These are phyloP conservation scores for Amanita subjunquillea DNA, from an alignment of 768 basidiomycete genomes.

Conservation along the genomic window DNA sequence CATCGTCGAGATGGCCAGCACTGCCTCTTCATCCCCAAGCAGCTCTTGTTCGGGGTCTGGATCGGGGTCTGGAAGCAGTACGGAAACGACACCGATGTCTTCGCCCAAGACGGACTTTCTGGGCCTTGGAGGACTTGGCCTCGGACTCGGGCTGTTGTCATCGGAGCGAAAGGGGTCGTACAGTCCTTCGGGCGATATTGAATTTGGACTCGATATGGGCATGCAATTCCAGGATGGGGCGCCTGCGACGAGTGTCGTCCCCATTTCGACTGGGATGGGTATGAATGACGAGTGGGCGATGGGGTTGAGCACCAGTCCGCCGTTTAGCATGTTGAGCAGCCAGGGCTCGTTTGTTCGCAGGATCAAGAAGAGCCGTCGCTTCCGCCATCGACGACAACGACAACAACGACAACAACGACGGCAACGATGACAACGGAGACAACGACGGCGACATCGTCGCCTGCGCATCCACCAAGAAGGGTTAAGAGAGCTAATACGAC, in stretches of 20 bases:
- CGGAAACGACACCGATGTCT: slow-evolving; percentile 1
- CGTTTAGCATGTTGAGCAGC: slow-evolving; percentile 17
- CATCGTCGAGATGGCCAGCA: background rate
- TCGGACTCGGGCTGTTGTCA: background rate
- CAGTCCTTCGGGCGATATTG: background rate
- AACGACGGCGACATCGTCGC: background rate
- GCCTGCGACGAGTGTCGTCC: background rate
- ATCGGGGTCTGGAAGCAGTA: slow-evolving; percentile 1
- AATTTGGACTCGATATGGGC: slow-evolving; percentile 2
- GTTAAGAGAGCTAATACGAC: background rate
- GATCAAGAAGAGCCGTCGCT: background rate
- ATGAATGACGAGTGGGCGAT: background rate
- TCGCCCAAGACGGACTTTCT: background rate
- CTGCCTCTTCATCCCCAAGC: background rate
- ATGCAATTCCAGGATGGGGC: slow-evolving; percentile 4
- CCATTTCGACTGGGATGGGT: background rate
- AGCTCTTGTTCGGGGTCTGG: background rate
- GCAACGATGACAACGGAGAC: no score
- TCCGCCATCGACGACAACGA: background rate
- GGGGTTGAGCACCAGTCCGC: slow-evolving; percentile 20
- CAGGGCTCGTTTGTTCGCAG: slow-evolving; percentile 3
- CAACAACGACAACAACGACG: background rate
- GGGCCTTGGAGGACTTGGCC: background rate
- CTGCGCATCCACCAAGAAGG: slow-evolving; percentile 1
- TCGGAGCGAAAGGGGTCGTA: background rate